Percentiles rank a stretch among this genome's conserved stretches.
Conservation (phyloP, 345 rosid genomes). For the Bruguiera parviflora region DNA sequence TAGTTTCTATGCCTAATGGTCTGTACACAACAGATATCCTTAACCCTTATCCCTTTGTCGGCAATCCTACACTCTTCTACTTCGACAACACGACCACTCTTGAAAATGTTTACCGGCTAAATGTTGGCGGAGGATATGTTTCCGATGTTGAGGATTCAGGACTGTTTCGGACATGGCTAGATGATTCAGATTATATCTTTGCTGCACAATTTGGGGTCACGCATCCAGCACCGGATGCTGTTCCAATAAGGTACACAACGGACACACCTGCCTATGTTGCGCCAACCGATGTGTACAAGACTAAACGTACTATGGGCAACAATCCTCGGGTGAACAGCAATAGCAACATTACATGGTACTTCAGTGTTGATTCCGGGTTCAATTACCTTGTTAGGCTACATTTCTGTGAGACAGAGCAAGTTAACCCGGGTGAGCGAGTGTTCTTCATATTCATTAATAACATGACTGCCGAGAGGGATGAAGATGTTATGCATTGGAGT, state of each 20-base stretch:
- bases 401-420: constrained; percentile 29
- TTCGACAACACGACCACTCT: constrained; percentile 12
- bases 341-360: constrained; percentile 34
- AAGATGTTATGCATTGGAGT: constrained; percentile 3
- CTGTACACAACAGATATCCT: constrained; percentile 1
- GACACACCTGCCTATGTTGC: constrained; percentile 29
- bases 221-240: background rate
- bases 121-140: constrained; percentile 20
- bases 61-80: background rate
- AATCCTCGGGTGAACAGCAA: background rate
- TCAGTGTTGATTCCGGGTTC: constrained; percentile 34
- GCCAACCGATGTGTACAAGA: constrained; percentile 23
- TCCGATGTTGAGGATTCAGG: constrained; percentile 8
- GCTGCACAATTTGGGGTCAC: background rate
- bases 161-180: constrained; percentile 29
- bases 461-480: background rate
- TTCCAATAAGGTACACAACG: constrained; percentile 2
- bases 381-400: constrained; percentile 12
- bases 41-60: background rate
- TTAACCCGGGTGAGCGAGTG: background rate
- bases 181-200: constrained; percentile 3
- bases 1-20: constrained; percentile 31
- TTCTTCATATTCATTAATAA: constrained; percentile 29
- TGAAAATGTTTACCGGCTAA: constrained; percentile 25
- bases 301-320: constrained; percentile 18